phyloP scores from a whole-genome alignment of 1,284 basidiomycete species.

The Trametes polyzona region DNA sequence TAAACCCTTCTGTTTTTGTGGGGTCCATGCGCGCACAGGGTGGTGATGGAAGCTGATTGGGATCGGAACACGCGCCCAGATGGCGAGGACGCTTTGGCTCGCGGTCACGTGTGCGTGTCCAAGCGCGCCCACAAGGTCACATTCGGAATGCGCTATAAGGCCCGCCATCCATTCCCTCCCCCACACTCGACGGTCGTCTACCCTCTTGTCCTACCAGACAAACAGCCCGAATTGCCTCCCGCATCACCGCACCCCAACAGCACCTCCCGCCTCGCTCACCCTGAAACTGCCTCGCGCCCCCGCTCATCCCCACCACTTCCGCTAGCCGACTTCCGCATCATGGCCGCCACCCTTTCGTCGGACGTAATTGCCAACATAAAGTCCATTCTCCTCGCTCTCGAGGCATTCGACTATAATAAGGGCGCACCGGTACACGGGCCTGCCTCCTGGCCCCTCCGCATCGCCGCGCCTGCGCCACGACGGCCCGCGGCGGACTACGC shows the following conservation, averaged over 20 bases:
- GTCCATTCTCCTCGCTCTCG: background rate
- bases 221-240: too few relatives aligned
- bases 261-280: background rate
- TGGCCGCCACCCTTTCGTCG: background rate
- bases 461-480: slow-evolving; percentile 9
- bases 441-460: background rate
- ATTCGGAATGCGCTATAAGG: slow-evolving; percentile 3
- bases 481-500: slow-evolving; percentile 5
- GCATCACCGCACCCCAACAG: background rate
- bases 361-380: slow-evolving; percentile 9
- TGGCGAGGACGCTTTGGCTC: slow-evolving; percentile 6
- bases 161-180: background rate
- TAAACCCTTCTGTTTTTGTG: too few relatives aligned
- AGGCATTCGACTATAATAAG: background rate
- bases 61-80: background rate
- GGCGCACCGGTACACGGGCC: background rate
- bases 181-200: background rate
- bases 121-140: slow-evolving; percentile 5
- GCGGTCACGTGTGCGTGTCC: slow-evolving; percentile 12
- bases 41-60: background rate
- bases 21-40: too few relatives aligned
- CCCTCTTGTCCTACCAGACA: too few relatives aligned
- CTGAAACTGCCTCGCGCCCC: slow-evolving; percentile 2
- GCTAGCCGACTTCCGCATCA: slow-evolving; percentile 7
- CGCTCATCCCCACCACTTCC: slow-evolving; percentile 6